A percentile compares a stretch with the other conserved stretches of the same genome.
Evolutionary conservation across 805 yeast species (phyloP).

Genomic region (Osmozyma mogii): DNA sequence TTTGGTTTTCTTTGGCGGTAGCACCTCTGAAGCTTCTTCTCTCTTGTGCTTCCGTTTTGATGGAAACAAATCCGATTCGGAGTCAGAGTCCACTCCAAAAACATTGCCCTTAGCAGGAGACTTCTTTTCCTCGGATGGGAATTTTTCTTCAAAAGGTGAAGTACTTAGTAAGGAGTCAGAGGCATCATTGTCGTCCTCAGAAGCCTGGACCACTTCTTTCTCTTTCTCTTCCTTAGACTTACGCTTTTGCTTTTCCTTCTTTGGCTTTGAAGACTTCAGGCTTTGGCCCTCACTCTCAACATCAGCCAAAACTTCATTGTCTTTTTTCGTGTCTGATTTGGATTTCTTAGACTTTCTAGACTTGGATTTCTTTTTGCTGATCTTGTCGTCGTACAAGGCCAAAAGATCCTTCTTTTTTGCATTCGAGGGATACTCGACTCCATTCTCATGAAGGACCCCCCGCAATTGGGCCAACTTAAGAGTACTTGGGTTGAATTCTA

Average conservation of each 20-base stretch:
- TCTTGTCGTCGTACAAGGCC: slow-evolving; percentile 45
- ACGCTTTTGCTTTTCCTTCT: slow-evolving; percentile 1
- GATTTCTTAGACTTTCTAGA: background rate
- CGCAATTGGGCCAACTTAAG: slow-evolving; percentile 67
- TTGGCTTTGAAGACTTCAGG: background rate
- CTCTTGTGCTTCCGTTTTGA: slow-evolving; percentile 7
- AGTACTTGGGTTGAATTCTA: slow-evolving; percentile 34
- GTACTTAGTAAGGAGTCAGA: no score
- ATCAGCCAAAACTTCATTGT: background rate
- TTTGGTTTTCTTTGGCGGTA: slow-evolving; percentile 1
- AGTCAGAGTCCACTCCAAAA: slow-evolving; percentile 11
- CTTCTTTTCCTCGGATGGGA: no score
- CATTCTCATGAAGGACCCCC: slow-evolving; percentile 52
- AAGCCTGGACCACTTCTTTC: slow-evolving; percentile 9
- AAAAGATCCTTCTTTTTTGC: slow-evolving; percentile 66
- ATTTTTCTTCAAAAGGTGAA: no score
- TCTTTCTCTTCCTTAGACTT: slow-evolving; percentile 3
- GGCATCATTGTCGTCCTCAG: slow-evolving; percentile 5
- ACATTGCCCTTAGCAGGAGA: slow-evolving; percentile 11
- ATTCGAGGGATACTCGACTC: slow-evolving; percentile 50
- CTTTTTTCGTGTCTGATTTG: background rate
- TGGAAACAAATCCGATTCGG: slow-evolving; percentile 10
- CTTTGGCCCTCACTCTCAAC: background rate
- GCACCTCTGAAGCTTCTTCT: background rate
- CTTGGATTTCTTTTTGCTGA: slow-evolving; percentile 32